Percentiles rank a stretch among this genome's conserved stretches.
These are phyloP conservation scores for Cadophora sp. DNA, from an alignment of 2,329 filamentous ascomycete species.

Conservation along the genomic window DNA sequence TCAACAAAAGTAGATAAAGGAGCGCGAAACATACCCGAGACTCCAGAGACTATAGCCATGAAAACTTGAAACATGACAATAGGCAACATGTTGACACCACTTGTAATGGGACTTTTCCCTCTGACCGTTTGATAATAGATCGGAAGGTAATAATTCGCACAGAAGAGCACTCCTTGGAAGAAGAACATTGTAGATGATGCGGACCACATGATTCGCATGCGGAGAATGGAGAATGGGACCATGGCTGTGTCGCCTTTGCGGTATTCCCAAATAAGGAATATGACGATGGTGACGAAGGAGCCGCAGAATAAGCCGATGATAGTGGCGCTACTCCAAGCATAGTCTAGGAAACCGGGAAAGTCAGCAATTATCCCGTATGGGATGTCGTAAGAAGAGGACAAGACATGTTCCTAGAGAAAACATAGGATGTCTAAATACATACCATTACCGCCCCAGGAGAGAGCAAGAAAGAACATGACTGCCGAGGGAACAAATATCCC, in stretches of 20 bases:
- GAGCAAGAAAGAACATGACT: constrained; percentile 44
- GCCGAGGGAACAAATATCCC: constrained; percentile 43
- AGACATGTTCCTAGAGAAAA: background rate
- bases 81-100: constrained; percentile 40
- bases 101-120: constrained; percentile 31
- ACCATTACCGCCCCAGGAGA: constrained; percentile 44
- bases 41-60: constrained; percentile 28
- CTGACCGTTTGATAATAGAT: constrained; percentile 45
- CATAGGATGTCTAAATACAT: background rate
- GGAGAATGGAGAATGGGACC: constrained; percentile 36
- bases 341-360: constrained; percentile 9
- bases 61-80: constrained; percentile 26
- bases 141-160: constrained; percentile 29
- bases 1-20: background rate
- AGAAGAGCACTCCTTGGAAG: constrained; percentile 14
- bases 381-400: too few species aligned
- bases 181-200: constrained; percentile 21
- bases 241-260: constrained; percentile 39
- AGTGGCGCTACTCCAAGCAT: constrained; percentile 41
- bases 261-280: constrained; percentile 39
- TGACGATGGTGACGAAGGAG: constrained; percentile 29
- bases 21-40: constrained; percentile 17
- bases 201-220: constrained; percentile 31
- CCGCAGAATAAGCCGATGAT: constrained; percentile 41
- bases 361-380: background rate